Percentiles rank a stretch among this genome's conserved stretches.
Conservation (phyloP, 1,284 basidiomycete genomes). For the Apiotrichum montevideense region DNA sequence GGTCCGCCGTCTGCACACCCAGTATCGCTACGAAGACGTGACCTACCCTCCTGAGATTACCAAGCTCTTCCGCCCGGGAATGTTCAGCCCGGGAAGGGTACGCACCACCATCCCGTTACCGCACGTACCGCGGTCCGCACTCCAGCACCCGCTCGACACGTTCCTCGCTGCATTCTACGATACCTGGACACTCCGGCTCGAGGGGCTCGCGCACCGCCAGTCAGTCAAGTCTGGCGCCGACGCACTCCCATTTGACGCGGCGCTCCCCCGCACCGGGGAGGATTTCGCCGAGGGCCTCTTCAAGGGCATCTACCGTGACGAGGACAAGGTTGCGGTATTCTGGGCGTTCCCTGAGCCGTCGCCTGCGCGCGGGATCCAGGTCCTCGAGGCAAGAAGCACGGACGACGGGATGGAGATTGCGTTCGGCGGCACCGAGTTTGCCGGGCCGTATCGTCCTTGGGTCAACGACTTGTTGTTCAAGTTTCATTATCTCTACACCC, state of each 20-base stretch:
- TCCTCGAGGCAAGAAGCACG: not conserved
- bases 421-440: not conserved
- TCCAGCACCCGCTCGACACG: not conserved
- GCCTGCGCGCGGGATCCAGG: not conserved
- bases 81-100: not conserved
- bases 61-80: not conserved
- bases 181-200: constrained; percentile 8
- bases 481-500: constrained; percentile 6
- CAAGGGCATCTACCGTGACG: not conserved
- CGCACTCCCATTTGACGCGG: too few species aligned
- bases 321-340: not conserved
- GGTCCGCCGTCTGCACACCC: not conserved
- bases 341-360: not conserved
- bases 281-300: constrained; percentile 2
- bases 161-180: constrained; percentile 3
- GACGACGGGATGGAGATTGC: not conserved
- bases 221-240: too few species aligned
- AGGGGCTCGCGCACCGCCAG: not conserved
- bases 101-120: not conserved
- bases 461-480: not conserved
- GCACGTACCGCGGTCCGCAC: not conserved
- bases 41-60: not conserved
- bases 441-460: not conserved
- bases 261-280: not conserved
- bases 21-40: not conserved